Percentiles rank a stretch among this genome's conserved stretches.
Conservation (phyloP, 345 rosid species). For the Isatis tinctoria region DNA sequence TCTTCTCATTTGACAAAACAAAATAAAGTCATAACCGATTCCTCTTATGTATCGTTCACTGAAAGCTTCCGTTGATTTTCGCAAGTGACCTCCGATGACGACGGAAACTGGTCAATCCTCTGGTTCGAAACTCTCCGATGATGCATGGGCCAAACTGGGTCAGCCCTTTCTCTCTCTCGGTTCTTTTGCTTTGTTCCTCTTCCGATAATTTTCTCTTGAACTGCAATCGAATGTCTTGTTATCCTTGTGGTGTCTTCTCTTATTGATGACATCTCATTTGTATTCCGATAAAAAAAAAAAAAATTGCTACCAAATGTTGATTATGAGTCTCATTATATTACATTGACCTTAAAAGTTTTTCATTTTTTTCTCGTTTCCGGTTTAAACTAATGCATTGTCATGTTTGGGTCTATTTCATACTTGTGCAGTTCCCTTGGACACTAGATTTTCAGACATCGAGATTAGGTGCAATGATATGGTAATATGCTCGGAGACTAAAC, state of each 20-base stretch:
- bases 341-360: not conserved
- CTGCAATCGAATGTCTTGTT: not conserved
- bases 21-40: not conserved
- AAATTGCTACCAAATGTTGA: not conserved
- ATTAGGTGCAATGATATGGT: conserved; percentile 52
- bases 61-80: not conserved
- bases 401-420: not conserved
- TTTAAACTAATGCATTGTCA: not conserved
- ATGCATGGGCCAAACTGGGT: conserved; percentile 62
- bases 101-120: conserved; percentile 44
- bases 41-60: not conserved
- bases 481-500: conserved; percentile 49
- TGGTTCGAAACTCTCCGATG: conserved; percentile 29
- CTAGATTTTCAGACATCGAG: conserved; percentile 60
- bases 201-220: not conserved
- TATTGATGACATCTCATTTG: too few relatives aligned
- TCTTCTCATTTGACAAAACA: not conserved
- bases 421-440: conserved; percentile 63
- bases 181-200: not conserved
- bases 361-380: not conserved
- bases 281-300: too few relatives aligned
- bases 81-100: conserved; percentile 12
- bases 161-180: not conserved
- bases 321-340: not conserved
- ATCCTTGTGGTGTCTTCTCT: too few relatives aligned